Base-by-base conservation (phyloP, 371 early-diverging fungal species). In the Umbelopsis sp. region DNA sequence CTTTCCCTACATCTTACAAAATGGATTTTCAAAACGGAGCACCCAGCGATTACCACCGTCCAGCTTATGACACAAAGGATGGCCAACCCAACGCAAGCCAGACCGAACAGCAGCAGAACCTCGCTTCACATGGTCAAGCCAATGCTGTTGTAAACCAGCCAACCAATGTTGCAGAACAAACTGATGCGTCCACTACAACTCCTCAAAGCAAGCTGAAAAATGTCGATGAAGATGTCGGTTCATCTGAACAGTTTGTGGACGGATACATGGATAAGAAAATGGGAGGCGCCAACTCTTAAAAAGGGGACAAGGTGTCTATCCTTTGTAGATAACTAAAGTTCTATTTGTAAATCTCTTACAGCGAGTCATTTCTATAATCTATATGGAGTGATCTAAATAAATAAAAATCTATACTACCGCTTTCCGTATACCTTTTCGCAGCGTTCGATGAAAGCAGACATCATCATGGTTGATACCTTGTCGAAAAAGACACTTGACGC, bases 401-500 rank as follows among this genome's bases (percentile, higher is more conserved):
- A 57, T 22, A 22, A 12, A 3, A 57, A 35, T 11, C 16, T 11
- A 2, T n/a, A 57, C 16, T 57, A 73, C 29, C 78, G 77, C 65
- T 74, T 71, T 29, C 77, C 83, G 66, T 92, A 93, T 16, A 92
- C 83, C 0, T 75, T 57, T 18, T 80, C 70, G 45, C 93, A 91
- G 16, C 92, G 80, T 46, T 84, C 74, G 57, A 89, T 83, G 77
- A 94, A 95, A 1, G 93, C 93, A 29, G 77, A 71, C 4, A 94
- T 76, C 90, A 91, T 95, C 77, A 85, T 77, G 65, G 82, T 82
- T 65, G 89, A 87, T 22, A 93, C 91, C 57, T 93, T 85, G 62
- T 91, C 87, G 71, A 93, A 92, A 77, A 95, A 95, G 29, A 92
- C 72, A 18, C 80, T 77, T 0, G 93, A 89, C 18, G 91, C 81